Evolutionary conservation across 257 asterid genomes (phyloP), one percentile per base, ranked within the genome.

Genomic region (Nyctanthes arbortristis): DNA sequence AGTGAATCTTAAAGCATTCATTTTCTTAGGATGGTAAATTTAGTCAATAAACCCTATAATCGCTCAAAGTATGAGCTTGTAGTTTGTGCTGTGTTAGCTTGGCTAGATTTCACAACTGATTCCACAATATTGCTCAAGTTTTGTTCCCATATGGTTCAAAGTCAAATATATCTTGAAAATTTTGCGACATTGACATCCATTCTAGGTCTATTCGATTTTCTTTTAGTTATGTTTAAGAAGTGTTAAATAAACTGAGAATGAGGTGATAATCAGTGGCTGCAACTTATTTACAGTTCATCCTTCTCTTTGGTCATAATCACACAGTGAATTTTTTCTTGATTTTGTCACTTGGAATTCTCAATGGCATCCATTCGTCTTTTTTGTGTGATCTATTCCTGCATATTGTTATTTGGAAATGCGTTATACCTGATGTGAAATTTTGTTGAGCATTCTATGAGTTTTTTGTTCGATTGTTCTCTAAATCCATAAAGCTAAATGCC

Each of bases 371-470:
- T 45, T 47, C 52, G 24, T 54, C 60, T 36, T 31, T 37, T 7
- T 68, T 24, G 45, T 29, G 6, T 9, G 31, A 32, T 37, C 62
- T 36, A 29, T 31, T 34, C 66, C 34, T 31, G 6, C 13, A 22
- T 73, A 20, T 65, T 62, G 63, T 37, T 43, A 34, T 30, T 14
- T 63, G 59, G 59, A 52, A n/a, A 52, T 52, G 39, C 29, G 28
- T 14, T 13, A 55, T 45, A 37, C 61, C 39, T 47, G 35, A 61
- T 49, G 37, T 39, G 32, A 52, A 58, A 71, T 52, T 47, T 36
- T 37, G 32, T 58, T 58, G 59, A 11, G 57, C 36, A 11, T 24
- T 29, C 8, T 43, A 5, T 54, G 65, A 25, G 10, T 12, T 36
- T 16, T 36, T n/a, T 71, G 14, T 54, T 56, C 52, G 65, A n/a